Evolutionary conservation across 2,329 filamentous ascomycete species (phyloP).

Genomic region (Trichoderma koningiopsis): DNA sequence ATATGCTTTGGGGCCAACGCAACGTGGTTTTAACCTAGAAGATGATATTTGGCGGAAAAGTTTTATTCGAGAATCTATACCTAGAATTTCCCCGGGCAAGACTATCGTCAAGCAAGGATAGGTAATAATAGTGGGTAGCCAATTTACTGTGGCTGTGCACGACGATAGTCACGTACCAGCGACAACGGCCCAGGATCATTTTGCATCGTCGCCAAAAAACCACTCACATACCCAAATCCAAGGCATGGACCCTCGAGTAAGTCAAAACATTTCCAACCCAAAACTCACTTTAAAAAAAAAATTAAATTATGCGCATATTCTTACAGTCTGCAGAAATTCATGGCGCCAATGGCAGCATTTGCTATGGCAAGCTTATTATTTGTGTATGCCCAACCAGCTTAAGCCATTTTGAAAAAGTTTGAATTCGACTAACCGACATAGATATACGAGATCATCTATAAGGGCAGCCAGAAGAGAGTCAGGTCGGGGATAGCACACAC

Average conservation of each 20-base stretch:
- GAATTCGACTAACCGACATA: background rate
- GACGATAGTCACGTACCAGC: too few species aligned
- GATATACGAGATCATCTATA: constrained; percentile 12
- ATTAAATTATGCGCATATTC: background rate
- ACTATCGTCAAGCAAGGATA: too few species aligned
- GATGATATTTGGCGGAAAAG: too few species aligned
- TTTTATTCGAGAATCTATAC: too few species aligned
- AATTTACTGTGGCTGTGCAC: too few species aligned
- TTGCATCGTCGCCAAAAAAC: background rate
- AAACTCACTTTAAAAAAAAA: background rate
- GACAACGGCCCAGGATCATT: too few species aligned
- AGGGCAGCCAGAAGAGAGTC: constrained; percentile 7
- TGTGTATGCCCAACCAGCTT: constrained; percentile 2
- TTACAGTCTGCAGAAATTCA: constrained; percentile 7
- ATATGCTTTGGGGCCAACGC: too few species aligned
- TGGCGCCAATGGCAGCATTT: constrained; percentile 6
- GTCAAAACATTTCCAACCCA: background rate
- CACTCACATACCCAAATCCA: background rate
- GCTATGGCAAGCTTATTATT: constrained; percentile 10
- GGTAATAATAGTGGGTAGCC: too few species aligned
- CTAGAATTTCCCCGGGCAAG: too few species aligned
- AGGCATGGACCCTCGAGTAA: constrained; percentile 6
- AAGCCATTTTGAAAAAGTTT: background rate
- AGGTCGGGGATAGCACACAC: background rate
- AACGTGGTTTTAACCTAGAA: too few species aligned